These are phyloP conservation scores for Bruguiera parviflora DNA, from an alignment of 345 rosid genomes.

Conservation along the genomic window DNA sequence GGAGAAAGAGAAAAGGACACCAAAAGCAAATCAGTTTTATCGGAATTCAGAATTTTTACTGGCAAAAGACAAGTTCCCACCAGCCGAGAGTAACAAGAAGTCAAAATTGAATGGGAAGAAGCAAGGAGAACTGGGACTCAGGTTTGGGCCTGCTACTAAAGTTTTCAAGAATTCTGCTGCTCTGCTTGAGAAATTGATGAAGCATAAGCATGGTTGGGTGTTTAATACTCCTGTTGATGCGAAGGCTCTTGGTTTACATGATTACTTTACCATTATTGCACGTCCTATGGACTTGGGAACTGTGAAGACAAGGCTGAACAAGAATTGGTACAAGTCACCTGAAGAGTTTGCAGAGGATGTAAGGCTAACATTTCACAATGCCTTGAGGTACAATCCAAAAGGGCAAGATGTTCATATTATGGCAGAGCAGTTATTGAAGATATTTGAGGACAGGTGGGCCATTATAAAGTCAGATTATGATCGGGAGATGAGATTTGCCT, in stretches of 20 bases:
- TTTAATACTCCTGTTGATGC: slow-evolving; percentile 90
- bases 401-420: slow-evolving; percentile 97
- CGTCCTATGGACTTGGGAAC: slow-evolving; percentile 98
- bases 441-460: slow-evolving; percentile 88
- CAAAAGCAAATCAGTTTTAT: slow-evolving; percentile 94
- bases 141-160: slow-evolving; percentile 53
- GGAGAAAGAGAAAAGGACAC: slow-evolving; percentile 97
- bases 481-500: slow-evolving; percentile 56
- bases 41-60: slow-evolving; percentile 90
- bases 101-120: slow-evolving; percentile 73
- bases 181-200: slow-evolving; percentile 86
- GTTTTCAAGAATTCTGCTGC: slow-evolving; percentile 64
- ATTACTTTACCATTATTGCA: slow-evolving; percentile 70
- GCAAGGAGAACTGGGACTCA: slow-evolving; percentile 58
- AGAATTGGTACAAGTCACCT: slow-evolving; percentile 81
- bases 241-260: slow-evolving; percentile 67
- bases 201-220: slow-evolving; percentile 95
- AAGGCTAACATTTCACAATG: slow-evolving; percentile 92
- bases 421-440: slow-evolving; percentile 64
- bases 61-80: slow-evolving; percentile 96
- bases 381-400: slow-evolving; percentile 87
- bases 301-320: slow-evolving; percentile 61
- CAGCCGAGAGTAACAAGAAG: slow-evolving; percentile 93
- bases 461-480: slow-evolving; percentile 73
- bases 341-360: slow-evolving; percentile 96